Base-by-base conservation (phyloP, 2,329 filamentous ascomycete genomes). In the Alternaria arbusti region DNA sequence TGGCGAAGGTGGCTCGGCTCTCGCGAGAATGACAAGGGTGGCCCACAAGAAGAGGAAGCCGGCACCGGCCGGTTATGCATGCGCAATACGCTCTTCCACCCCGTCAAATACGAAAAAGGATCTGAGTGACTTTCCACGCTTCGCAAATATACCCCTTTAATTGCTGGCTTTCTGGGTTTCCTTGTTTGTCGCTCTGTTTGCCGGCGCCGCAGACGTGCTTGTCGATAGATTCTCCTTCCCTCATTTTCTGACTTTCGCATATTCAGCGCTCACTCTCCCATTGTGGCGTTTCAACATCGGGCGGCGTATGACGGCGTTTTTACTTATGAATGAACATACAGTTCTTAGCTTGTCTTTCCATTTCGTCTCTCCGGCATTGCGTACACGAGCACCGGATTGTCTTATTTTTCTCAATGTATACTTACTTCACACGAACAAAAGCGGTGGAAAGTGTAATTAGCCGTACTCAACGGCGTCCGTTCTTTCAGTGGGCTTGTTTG, bases 1-100 rank as follows among this genome's bases (percentile, higher is more conserved):
- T 85, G 83, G 83, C 74, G 83, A 65, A 70, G 84, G 65, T 85
- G 84, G 83, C 78, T 85, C 13, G 84, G 84, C 57, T 81, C 82
- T 25, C 70, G 74, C 51, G 84, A 85, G 68, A 82, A 84, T 36
- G 82, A 82, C 6, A 74, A 79, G 65, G 79, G 78, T 55, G 72
- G 81, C 71, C 65, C 80, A 72, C 57, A 78, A 55, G 78, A 74
- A 52, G 84, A 85, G 73, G 75, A 81, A 61, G 75, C 74, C 26
- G 80, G 79, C n/a, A 81, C 82, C 62, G 84, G 84, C 43, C 77
- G 84, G 43, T 78, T 85, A 73, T 85, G 84, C 71, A 74, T 85
- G 67, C 76, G 80, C 60, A 76, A 79, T 23, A 81, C 76, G 22
- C 73, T 85, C 43, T 81, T 82, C 71, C 84, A 85, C 69, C 84